These are phyloP conservation scores for Elsinoe perseae DNA, from an alignment of 2,329 filamentous ascomycete genomes.

Conservation along the genomic window DNA sequence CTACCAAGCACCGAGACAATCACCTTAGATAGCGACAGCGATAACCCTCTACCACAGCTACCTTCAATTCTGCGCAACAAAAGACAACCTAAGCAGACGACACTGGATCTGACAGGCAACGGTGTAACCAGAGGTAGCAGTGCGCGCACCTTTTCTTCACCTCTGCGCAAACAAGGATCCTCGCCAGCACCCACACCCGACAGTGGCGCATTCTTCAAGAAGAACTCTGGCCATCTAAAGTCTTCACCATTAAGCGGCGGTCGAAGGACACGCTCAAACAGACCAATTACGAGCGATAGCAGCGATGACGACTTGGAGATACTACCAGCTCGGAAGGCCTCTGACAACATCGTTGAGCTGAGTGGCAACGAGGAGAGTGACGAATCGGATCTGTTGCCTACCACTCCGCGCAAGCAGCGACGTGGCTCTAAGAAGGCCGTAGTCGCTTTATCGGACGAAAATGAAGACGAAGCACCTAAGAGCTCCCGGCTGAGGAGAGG, in stretches of 20 bases:
- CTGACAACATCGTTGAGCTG: conserved; percentile 12
- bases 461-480: conserved; percentile 22
- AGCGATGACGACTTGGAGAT: conserved; percentile 28
- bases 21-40: conserved; percentile 21
- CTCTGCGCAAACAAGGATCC: neutral
- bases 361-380: conserved; percentile 10
- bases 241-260: neutral
- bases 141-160: neutral
- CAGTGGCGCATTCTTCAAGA: conserved; percentile 13
- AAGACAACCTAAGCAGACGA: conserved; percentile 6
- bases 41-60: conserved; percentile 14
- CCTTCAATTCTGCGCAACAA: neutral
- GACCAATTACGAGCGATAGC: conserved; percentile 13
- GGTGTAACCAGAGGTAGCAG: neutral
- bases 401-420: conserved; percentile 16
- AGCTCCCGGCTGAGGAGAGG: conserved; percentile 19
- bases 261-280: neutral
- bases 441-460: conserved; percentile 17
- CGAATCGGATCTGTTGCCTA: conserved; percentile 13
- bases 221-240: neutral
- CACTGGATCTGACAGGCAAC: neutral
- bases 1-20: conserved; percentile 17
- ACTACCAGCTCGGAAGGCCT: conserved; percentile 18
- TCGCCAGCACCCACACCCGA: neutral
- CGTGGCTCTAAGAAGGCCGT: conserved; percentile 12